Evolutionary conservation across 768 basidiomycete species (phyloP).

Genomic region (Lactarius quietus): DNA sequence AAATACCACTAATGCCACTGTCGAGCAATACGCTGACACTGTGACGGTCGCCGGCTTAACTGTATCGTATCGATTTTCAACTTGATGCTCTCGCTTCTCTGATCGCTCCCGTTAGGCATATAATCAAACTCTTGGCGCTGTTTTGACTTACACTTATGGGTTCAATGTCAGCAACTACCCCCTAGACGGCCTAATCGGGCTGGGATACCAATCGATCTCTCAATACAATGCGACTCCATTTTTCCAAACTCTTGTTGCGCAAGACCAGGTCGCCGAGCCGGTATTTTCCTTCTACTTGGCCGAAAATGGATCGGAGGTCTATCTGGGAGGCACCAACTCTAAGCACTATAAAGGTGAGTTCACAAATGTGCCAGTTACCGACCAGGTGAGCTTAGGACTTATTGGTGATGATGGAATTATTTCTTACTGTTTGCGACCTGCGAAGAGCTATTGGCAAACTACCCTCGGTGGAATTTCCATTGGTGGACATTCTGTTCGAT

Average conservation of each 20-base stretch:
- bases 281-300: conserved; percentile 5
- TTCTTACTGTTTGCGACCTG: background rate
- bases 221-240: background rate
- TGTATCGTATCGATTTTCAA: background rate
- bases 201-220: background rate
- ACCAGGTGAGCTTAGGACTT: background rate
- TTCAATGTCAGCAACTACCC: background rate
- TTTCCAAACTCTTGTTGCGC: conserved; percentile 3
- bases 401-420: background rate
- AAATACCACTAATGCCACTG: background rate
- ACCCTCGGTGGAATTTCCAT: conserved; percentile 6
- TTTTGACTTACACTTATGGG: background rate
- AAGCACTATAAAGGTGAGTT: background rate
- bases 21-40: conserved; percentile 1
- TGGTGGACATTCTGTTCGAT: background rate
- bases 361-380: conserved; percentile 3
- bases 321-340: conserved; percentile 13
- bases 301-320: conserved; percentile 6
- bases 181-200: conserved; percentile 4
- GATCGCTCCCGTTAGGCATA: background rate
- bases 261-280: background rate
- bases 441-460: conserved; percentile 25
- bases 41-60: conserved; percentile 3
- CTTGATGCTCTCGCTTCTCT: background rate
- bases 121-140: conserved; percentile 4